Conservation (phyloP, 805 yeast genomes). For the Yarrowia osloensis region DNA sequence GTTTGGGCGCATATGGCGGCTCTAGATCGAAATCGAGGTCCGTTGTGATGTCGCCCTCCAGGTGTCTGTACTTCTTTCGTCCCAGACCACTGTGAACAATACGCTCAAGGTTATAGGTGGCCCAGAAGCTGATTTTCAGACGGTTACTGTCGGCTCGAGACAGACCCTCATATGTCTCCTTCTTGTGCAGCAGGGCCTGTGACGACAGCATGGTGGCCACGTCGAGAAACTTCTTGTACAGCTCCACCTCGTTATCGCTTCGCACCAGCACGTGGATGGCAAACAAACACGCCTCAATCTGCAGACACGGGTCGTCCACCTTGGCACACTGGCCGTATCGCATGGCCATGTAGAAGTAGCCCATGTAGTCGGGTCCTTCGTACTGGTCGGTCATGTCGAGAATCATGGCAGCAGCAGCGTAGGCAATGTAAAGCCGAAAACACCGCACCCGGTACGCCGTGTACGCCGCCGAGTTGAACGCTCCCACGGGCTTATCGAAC, state of each 20-base stretch:
- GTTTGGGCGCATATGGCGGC: slow-evolving; percentile 16
- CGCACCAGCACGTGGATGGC: slow-evolving; percentile 58
- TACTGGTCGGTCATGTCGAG: slow-evolving; percentile 22
- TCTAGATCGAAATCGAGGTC: slow-evolving; percentile 21
- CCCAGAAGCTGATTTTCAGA: slow-evolving; percentile 20
- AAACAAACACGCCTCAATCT: slow-evolving; percentile 55
- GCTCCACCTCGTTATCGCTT: slow-evolving; percentile 54
- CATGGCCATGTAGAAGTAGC: slow-evolving; percentile 61
- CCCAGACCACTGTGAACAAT: slow-evolving; percentile 18
- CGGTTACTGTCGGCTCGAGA: slow-evolving; percentile 1
- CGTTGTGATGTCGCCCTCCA: slow-evolving; percentile 42
- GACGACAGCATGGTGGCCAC: slow-evolving; percentile 17
- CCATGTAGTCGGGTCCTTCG: slow-evolving; percentile 41
- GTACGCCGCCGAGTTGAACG: slow-evolving; percentile 32
- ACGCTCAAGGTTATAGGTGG: slow-evolving; percentile 20
- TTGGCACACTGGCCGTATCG: slow-evolving; percentile 55
- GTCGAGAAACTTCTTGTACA: slow-evolving; percentile 29
- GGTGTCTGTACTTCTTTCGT: slow-evolving; percentile 11
- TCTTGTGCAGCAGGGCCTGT: slow-evolving; percentile 2
- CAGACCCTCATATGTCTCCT: slow-evolving; percentile 9
- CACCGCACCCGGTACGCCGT: slow-evolving; percentile 34
- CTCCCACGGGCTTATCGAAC: slow-evolving; percentile 29
- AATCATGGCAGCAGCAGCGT: slow-evolving; percentile 33
- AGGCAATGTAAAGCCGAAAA: slow-evolving; percentile 34
- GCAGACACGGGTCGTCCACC: slow-evolving; percentile 47